Evolutionary conservation across 2,329 filamentous ascomycete genomes (phyloP).

Genomic region (Fusarium drepaniforme): DNA sequence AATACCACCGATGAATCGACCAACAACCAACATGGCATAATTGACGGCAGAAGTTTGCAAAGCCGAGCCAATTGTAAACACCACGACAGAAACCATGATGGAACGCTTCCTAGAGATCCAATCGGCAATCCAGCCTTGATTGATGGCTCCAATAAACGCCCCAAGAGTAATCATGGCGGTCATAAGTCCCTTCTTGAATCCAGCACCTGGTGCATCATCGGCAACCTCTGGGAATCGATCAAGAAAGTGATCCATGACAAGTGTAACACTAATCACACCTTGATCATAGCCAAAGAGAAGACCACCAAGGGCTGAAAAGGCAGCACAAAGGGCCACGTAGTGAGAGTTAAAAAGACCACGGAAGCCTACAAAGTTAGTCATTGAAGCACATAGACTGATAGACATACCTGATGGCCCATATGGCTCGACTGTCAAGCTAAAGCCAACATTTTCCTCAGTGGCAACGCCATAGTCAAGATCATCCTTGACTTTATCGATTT

Average conservation of each 20-base stretch:
- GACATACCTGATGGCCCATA: not conserved
- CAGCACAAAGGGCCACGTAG: constrained; percentile 45
- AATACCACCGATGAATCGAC: not conserved
- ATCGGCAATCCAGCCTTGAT: constrained; percentile 53
- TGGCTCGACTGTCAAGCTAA: not conserved
- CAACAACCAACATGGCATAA: not conserved
- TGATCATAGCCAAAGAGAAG: constrained; percentile 55
- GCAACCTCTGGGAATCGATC: constrained; percentile 49
- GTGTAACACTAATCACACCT: constrained; percentile 54
- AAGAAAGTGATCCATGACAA: constrained; percentile 51
- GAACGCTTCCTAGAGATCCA: constrained; percentile 48
- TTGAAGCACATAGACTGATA: not conserved
- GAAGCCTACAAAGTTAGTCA: not conserved
- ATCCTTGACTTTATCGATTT: not conserved
- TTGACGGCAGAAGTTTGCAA: not conserved
- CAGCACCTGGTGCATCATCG: constrained; percentile 51
- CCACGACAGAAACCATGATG: constrained; percentile 48
- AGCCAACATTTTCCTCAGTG: not conserved
- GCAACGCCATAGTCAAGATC: not conserved
- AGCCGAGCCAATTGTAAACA: constrained; percentile 54
- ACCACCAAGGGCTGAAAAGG: constrained; percentile 52
- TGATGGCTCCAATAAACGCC: constrained; percentile 60
- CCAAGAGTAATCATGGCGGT: constrained; percentile 60
- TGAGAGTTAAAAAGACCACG: not conserved
- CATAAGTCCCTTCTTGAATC: constrained; percentile 56